A percentile compares a stretch with the other conserved stretches of the same genome.
Evolutionary conservation across 495 filamentous ascomycete genomes (phyloP).

Genomic region (Daldinia childiae): DNA sequence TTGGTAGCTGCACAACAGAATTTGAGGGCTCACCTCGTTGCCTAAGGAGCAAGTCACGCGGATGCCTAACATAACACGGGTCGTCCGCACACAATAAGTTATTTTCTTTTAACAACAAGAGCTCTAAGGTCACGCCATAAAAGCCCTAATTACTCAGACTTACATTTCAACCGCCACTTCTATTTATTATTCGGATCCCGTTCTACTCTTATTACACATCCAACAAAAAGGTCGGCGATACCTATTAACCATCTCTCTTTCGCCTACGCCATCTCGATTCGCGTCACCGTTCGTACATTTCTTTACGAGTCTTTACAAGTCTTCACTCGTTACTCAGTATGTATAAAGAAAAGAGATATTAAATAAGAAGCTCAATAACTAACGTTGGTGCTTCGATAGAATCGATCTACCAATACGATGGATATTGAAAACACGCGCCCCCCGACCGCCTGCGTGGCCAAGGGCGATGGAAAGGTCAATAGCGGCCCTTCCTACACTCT

Average conservation of each 20-base stretch:
- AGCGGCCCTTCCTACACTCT: not conserved
- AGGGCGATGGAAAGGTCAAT: no score
- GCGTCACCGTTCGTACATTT: not conserved
- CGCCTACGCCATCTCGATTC: not conserved
- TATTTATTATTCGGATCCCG: not conserved
- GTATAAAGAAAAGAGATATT: not conserved
- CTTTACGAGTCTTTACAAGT: not conserved
- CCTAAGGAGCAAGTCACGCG: not conserved
- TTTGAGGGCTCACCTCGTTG: not conserved
- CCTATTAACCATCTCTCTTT: not conserved
- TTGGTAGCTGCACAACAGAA: not conserved
- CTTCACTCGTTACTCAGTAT: not conserved
- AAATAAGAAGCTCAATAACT: not conserved
- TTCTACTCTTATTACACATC: not conserved
- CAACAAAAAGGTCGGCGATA: not conserved
- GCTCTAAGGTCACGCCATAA: not conserved
- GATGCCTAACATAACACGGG: not conserved
- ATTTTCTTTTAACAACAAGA: not conserved
- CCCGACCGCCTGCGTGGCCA: not conserved
- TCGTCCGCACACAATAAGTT: not conserved
- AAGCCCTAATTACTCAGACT: not conserved
- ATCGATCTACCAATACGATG: not conserved
- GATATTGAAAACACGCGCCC: no score
- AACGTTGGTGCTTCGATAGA: not conserved
- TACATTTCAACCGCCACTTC: not conserved